Conservation (phyloP, 305 asterid species). For the Petunia hybrid region DNA sequence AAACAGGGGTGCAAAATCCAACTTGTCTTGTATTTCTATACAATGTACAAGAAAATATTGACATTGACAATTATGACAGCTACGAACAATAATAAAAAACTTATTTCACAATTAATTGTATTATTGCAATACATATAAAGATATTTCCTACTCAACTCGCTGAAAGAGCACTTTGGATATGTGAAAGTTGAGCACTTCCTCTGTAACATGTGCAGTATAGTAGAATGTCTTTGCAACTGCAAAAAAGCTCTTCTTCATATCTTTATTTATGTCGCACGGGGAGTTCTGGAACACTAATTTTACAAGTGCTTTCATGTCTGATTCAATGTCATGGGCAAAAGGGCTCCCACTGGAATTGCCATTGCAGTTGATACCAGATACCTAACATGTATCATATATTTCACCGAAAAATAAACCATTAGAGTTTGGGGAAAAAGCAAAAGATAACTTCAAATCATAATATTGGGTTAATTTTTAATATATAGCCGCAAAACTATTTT, state of each 20-base stretch:
- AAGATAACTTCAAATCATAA: no score
- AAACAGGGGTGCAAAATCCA: no score
- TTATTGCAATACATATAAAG: background rate
- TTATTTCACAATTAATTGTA: background rate
- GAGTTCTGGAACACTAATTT: slow-evolving; percentile 38
- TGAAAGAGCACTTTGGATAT: slow-evolving; percentile 45
- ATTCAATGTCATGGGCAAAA: slow-evolving; percentile 22
- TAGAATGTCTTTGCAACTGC: slow-evolving; percentile 41
- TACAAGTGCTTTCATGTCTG: background rate
- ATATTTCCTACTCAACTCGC: slow-evolving; percentile 22
- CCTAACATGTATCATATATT: background rate
- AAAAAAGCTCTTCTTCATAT: slow-evolving; percentile 36
- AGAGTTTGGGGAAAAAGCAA: background rate
- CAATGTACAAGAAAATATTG: background rate
- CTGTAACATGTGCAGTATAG: slow-evolving; percentile 35
- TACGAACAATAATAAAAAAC: background rate
- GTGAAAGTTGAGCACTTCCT: slow-evolving; percentile 38
- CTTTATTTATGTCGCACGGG: background rate
- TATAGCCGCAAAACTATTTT: no score
- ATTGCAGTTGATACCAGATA: no score
- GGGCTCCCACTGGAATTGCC: background rate
- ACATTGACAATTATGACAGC: background rate
- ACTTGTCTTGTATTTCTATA: no score
- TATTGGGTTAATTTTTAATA: no score
- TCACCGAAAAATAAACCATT: background rate